phyloP scores from a whole-genome alignment of 345 rosid genomes.

The Moringa oleifera region DNA sequence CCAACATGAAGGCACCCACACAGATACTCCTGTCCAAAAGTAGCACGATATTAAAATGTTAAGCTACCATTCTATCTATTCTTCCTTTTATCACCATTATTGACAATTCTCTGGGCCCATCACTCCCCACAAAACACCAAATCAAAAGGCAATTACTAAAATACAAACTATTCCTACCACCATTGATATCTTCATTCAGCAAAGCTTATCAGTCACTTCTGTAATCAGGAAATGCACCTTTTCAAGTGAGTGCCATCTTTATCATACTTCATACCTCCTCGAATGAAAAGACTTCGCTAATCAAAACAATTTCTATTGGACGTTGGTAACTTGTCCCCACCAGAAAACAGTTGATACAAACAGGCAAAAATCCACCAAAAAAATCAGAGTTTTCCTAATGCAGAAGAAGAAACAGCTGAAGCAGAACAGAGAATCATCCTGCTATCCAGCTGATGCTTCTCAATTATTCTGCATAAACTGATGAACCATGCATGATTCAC shows the following conservation, averaged over 20 bases:
- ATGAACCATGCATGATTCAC: neutral
- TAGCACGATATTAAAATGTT: slow-evolving; percentile 15
- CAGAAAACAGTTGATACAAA: neutral
- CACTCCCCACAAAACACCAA: slow-evolving; percentile 19
- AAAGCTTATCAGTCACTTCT: slow-evolving; percentile 26
- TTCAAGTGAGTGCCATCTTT: slow-evolving; percentile 11
- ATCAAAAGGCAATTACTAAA: slow-evolving; percentile 19
- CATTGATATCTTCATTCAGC: slow-evolving; percentile 25
- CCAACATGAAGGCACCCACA: slow-evolving; percentile 30
- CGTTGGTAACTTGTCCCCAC: neutral
- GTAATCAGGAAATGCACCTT: slow-evolving; percentile 11
- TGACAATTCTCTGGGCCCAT: slow-evolving; percentile 31
- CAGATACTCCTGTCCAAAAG: slow-evolving; percentile 32
- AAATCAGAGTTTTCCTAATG: neutral
- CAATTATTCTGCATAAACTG: neutral
- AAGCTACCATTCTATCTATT: slow-evolving; percentile 31
- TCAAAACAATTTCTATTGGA: neutral
- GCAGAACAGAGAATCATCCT: no score
- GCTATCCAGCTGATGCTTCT: neutral
- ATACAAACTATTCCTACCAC: slow-evolving; percentile 28
- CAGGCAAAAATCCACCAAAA: neutral
- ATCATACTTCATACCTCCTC: slow-evolving; percentile 14
- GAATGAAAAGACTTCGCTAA: slow-evolving; percentile 18
- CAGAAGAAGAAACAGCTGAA: neutral
- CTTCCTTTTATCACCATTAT: slow-evolving; percentile 36